Evolutionary conservation across 2,329 filamentous ascomycete species (phyloP), one percentile per base, ranked within the genome.

Genomic region (Pseudocercospora crystallina): DNA sequence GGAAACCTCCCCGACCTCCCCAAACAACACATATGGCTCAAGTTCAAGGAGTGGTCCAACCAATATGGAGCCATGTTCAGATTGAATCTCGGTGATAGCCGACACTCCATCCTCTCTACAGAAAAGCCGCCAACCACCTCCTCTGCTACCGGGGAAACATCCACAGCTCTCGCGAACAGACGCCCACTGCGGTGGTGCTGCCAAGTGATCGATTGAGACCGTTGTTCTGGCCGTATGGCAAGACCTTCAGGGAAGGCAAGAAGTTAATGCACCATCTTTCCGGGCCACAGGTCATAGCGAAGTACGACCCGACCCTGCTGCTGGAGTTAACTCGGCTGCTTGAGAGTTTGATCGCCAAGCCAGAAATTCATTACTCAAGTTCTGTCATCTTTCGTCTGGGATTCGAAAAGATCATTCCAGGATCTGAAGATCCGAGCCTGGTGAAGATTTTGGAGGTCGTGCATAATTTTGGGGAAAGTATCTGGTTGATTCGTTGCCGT

Each of bases 401-500:
- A n/a, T n/a, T n/a, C n/a, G n/a, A n/a, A n/a, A n/a, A n/a, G n/a
- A n/a, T n/a, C n/a, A n/a, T n/a, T n/a, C n/a, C n/a, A n/a, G n/a
- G n/a, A n/a, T n/a, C n/a, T n/a, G n/a, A n/a, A n/a, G n/a, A n/a
- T n/a, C n/a, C n/a, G n/a, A n/a, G n/a, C n/a, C n/a, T n/a, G n/a
- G n/a, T n/a, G n/a, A n/a, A n/a, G n/a, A n/a, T n/a, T n/a, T n/a
- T n/a, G n/a, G n/a, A n/a, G n/a, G n/a, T n/a, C n/a, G n/a, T n/a
- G n/a, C n/a, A n/a, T n/a, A n/a, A n/a, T n/a, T n/a, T n/a, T n/a
- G n/a, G n/a, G 68, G 72, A 7, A 69, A 70, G 49, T 73, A 75
- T 54, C 44, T 76, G 36, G 75, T 75, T 13, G 76, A 79, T 57
- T 70, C 73, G 0, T 70, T 78, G 51, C 79, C 69, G 1, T 38